Conservation (phyloP, 1,284 basidiomycete species). For the Xerocomus amazonicus region DNA sequence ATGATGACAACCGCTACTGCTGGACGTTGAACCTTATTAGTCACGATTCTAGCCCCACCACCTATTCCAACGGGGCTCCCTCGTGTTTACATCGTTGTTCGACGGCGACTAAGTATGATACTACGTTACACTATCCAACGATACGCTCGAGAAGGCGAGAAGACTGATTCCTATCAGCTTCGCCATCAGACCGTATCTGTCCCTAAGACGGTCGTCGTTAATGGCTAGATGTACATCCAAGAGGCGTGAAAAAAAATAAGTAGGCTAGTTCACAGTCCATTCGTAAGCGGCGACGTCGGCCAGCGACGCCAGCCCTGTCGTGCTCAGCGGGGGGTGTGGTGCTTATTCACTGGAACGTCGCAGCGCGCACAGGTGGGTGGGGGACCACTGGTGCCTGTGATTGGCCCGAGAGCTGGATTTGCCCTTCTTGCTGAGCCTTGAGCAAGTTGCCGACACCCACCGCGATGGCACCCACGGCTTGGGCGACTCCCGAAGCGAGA, state of each 20-base stretch:
- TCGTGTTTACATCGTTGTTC: conserved; percentile 30
- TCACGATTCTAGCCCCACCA: conserved; percentile 25
- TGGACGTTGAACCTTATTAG: conserved; percentile 18
- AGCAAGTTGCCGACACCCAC: conserved; percentile 61
- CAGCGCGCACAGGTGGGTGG: conserved; percentile 29
- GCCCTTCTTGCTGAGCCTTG: conserved; percentile 41
- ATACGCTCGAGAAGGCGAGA: conserved; percentile 10
- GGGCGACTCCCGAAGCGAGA: conserved; percentile 65
- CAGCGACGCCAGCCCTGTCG: conserved; percentile 18
- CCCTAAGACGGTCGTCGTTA: conserved; percentile 8
- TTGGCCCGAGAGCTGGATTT: conserved; percentile 30
- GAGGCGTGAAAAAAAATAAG: conserved; percentile 16
- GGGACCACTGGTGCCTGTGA: conserved; percentile 18
- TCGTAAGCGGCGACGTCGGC: conserved; percentile 21
- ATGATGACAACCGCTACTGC: conserved; percentile 12
- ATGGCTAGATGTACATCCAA: conserved; percentile 7
- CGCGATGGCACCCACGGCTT: conserved; percentile 72
- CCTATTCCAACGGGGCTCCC: conserved; percentile 16
- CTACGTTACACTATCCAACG: conserved; percentile 16
- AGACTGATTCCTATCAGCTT: conserved; percentile 14
- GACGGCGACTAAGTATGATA: conserved; percentile 24
- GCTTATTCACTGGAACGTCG: conserved; percentile 28
- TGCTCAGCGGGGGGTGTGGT: background rate
- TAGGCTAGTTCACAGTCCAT: conserved; percentile 18
- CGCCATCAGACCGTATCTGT: conserved; percentile 5